Percentiles rank a stretch among this genome's conserved stretches.
phyloP scores from a whole-genome alignment of 805 yeast species.

The Candida tammaniensis region DNA sequence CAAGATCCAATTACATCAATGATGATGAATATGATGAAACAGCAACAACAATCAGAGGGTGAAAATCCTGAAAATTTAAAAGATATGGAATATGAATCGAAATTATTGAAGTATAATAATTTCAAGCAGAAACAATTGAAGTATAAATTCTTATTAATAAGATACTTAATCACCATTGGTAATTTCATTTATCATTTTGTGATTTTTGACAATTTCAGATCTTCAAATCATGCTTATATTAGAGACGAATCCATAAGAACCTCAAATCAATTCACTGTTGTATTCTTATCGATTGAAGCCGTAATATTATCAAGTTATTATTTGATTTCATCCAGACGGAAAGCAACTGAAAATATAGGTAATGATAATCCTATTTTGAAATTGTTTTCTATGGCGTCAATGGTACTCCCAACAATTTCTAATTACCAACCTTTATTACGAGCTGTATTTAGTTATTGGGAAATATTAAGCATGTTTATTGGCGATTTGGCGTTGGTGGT shows the following conservation, averaged over 20 bases:
- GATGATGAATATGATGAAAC: constrained; percentile 24
- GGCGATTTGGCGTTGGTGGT: constrained; percentile 37
- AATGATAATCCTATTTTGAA: constrained; percentile 27
- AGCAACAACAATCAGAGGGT: constrained; percentile 10
- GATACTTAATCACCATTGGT: constrained; percentile 23
- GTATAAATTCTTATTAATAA: constrained; percentile 28
- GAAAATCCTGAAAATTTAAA: constrained; percentile 12
- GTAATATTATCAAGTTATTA: constrained; percentile 33
- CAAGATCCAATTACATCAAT: constrained; percentile 30
- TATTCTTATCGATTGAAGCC: constrained; percentile 31
- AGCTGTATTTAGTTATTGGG: constrained; percentile 33
- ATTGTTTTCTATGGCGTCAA: constrained; percentile 28
- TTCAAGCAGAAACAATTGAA: constrained; percentile 34
- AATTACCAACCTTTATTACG: constrained; percentile 27
- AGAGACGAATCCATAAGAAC: constrained; percentile 13
- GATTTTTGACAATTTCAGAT: constrained; percentile 15
- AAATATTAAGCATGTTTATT: constrained; percentile 31
- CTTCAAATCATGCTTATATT: constrained; percentile 28
- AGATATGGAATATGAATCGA: constrained; percentile 25
- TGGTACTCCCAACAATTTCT: constrained; percentile 32
- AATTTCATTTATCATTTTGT: constrained; percentile 37
- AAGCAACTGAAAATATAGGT: constrained; percentile 21
- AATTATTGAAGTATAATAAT: constrained; percentile 26
- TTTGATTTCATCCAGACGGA: constrained; percentile 23
- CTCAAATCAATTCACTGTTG: constrained; percentile 20